phyloP scores from a whole-genome alignment of 257 asterid species.

The Penstemon eatonii region DNA sequence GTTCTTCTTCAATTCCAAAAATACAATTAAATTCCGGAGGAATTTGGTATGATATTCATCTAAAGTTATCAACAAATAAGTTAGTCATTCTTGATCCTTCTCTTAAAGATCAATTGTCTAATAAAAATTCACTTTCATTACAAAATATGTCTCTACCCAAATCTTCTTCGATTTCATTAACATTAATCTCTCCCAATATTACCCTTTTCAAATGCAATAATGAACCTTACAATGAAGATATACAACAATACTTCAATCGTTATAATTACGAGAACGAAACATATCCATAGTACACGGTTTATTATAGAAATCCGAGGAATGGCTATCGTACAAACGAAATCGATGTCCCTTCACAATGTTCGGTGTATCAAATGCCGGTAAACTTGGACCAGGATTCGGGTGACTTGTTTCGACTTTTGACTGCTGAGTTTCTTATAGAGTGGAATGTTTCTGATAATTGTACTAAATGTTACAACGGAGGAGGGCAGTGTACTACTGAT shows the following conservation, averaged over 20 bases:
- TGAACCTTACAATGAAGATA: too few relatives aligned
- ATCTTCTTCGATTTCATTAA: conserved; percentile 19
- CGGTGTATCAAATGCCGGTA: conserved; percentile 21
- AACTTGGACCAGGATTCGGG: background rate
- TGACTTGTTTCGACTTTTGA: conserved; percentile 10
- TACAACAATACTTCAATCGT: background rate
- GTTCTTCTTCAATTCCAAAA: conserved; percentile 14
- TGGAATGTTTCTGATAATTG: conserved; percentile 40
- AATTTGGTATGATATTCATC: background rate
- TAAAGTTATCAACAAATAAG: background rate
- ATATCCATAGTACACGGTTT: background rate
- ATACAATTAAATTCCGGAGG: conserved; percentile 23
- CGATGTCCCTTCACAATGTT: background rate
- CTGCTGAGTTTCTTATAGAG: conserved; percentile 26
- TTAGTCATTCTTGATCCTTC: background rate
- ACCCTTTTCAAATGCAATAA: conserved; percentile 17
- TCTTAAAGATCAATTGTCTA: background rate
- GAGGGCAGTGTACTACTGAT: conserved; percentile 37
- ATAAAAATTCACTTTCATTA: background rate
- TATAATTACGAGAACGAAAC: background rate
- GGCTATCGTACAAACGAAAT: background rate
- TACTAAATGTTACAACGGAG: conserved; percentile 28
- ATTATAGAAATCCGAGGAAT: background rate
- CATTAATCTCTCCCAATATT: conserved; percentile 26
- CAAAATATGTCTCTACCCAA: background rate